Conservation (phyloP, 441 rosid genomes). For the Codiaeum variegatum region DNA sequence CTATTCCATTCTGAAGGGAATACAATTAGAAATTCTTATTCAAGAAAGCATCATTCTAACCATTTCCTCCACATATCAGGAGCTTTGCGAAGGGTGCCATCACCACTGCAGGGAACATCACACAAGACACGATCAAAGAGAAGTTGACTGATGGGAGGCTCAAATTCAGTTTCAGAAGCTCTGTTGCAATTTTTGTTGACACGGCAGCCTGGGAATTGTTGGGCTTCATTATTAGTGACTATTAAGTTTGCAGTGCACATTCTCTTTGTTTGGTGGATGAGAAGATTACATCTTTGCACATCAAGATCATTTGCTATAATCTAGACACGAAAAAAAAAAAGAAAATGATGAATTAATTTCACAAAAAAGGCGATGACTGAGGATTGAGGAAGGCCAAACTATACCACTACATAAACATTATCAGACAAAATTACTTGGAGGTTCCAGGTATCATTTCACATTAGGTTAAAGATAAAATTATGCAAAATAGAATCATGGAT, state of each 20-base stretch:
- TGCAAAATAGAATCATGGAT: slow-evolving; percentile 5
- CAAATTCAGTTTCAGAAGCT: slow-evolving; percentile 40
- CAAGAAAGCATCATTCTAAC: slow-evolving; percentile 28
- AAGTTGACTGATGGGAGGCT: slow-evolving; percentile 46
- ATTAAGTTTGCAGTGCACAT: slow-evolving; percentile 94
- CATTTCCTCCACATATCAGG: slow-evolving; percentile 98
- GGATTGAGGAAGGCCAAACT: slow-evolving; percentile 11
- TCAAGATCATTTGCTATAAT: slow-evolving; percentile 93
- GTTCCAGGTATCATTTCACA: slow-evolving; percentile 7
- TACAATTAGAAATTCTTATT: slow-evolving; percentile 9
- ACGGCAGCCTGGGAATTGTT: slow-evolving; percentile 91
- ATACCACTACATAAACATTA: slow-evolving; percentile 5
- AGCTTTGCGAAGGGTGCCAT: slow-evolving; percentile 96
- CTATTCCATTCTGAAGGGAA: slow-evolving; percentile 10
- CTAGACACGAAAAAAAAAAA: slow-evolving; percentile 35
- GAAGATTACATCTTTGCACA: slow-evolving; percentile 92
- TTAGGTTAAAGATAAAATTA: background rate
- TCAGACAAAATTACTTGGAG: slow-evolving; percentile 9
- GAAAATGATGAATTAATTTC: slow-evolving; percentile 13
- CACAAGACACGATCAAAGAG: slow-evolving; percentile 88
- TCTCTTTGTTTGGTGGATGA: slow-evolving; percentile 95
- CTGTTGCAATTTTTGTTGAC: slow-evolving; percentile 36
- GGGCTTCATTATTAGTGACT: slow-evolving; percentile 95
- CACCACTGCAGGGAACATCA: slow-evolving; percentile 98
- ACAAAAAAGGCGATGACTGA: background rate